Conservation (phyloP, 306 rosid genomes). For the Fragaria ananassa region DNA sequence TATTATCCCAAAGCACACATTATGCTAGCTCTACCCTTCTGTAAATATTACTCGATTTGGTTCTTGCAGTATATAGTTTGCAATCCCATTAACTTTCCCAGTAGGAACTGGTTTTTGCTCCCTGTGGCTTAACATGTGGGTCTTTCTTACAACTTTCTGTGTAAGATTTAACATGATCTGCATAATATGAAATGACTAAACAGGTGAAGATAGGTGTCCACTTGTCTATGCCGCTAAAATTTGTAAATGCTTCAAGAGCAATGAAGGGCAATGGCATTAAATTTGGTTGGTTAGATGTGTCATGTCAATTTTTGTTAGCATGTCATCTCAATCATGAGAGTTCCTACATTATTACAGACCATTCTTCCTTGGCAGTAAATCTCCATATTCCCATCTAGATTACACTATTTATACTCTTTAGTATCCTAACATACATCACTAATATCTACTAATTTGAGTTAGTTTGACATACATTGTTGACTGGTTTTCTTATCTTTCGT, state of each 20-base stretch:
- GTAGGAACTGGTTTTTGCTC: not conserved
- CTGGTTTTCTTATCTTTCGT: not conserved
- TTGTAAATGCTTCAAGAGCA: not conserved
- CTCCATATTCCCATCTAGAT: not conserved
- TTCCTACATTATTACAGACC: not conserved
- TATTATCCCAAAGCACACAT: too few species aligned
- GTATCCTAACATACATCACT: not conserved
- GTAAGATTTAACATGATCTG: not conserved
- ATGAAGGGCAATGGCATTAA: not conserved
- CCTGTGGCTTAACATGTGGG: slow-evolving; percentile 4
- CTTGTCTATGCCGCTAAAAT: not conserved
- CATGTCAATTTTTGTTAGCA: slow-evolving; percentile 6
- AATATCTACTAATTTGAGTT: not conserved
- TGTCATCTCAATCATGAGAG: slow-evolving; percentile 4
- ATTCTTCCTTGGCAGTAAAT: not conserved
- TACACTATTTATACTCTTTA: not conserved
- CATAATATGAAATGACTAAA: not conserved
- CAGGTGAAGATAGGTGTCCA: not conserved
- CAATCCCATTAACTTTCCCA: not conserved
- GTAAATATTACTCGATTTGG: not conserved
- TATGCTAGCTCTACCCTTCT: not conserved
- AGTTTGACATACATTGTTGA: not conserved
- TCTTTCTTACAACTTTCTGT: not conserved
- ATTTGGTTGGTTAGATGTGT: not conserved
- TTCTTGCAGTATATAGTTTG: not conserved